Evolutionary conservation across 331 rosid genomes (phyloP).

Genomic region (Rosa hybrid): DNA sequence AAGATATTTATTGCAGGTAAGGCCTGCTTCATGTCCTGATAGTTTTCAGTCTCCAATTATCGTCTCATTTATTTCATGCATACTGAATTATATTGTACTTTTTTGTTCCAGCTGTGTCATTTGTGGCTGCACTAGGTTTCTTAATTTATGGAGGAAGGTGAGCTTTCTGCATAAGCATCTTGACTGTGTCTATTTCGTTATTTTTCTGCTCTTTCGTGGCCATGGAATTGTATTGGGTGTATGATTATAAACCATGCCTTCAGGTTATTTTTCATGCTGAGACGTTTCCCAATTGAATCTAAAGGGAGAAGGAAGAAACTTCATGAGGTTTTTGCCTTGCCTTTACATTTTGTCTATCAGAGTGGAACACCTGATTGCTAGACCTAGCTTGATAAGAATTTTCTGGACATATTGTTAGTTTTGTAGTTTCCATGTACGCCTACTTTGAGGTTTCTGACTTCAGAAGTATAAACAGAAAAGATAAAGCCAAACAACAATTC

Average conservation of each 20-base stretch:
- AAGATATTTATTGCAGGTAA: conserved; percentile 90
- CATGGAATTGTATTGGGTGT: conserved; percentile 10
- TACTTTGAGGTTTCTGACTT: neutral
- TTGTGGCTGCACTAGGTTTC: conserved; percentile 89
- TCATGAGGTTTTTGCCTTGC: conserved; percentile 69
- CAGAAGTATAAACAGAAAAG: neutral
- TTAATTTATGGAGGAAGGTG: conserved; percentile 97
- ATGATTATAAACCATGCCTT: conserved; percentile 13
- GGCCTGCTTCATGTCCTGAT: conserved; percentile 20
- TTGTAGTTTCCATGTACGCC: conserved; percentile 3
- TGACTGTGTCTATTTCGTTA: conserved; percentile 20
- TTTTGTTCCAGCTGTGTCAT: conserved; percentile 66
- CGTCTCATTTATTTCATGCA: conserved; percentile 9
- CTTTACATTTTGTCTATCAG: conserved; percentile 25
- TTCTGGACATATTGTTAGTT: neutral
- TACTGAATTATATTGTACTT: conserved; percentile 2
- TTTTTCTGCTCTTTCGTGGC: conserved; percentile 16
- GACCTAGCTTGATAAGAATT: neutral
- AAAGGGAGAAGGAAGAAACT: conserved; percentile 98
- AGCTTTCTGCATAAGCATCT: conserved; percentile 35
- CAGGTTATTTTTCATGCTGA: conserved; percentile 96
- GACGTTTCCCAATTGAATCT: conserved; percentile 96
- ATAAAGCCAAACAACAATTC: neutral
- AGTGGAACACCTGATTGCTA: conserved; percentile 14
- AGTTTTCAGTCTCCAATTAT: conserved; percentile 18